phyloP scores from a whole-genome alignment of 2,329 filamentous ascomycete genomes.

The Neonectria coccinea region DNA sequence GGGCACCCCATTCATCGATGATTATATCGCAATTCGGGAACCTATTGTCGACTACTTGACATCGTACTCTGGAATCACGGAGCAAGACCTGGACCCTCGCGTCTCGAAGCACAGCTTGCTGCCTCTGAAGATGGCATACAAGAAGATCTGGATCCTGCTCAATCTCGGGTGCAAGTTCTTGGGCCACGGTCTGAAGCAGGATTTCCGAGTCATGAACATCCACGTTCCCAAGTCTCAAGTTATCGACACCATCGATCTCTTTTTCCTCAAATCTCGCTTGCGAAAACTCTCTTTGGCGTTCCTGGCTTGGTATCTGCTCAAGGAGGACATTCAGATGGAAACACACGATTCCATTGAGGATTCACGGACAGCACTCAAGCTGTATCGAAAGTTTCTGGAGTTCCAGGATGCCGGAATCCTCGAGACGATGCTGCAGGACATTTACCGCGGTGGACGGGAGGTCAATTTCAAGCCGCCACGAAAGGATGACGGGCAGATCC shows the following conservation, averaged over 20 bases:
- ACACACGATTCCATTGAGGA: constrained; percentile 97
- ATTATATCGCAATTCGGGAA: constrained; percentile 93
- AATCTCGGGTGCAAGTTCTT: constrained; percentile 95
- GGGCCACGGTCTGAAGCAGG: constrained; percentile 91
- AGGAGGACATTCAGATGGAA: constrained; percentile 92
- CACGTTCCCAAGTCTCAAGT: constrained; percentile 91
- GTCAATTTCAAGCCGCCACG: constrained; percentile 65
- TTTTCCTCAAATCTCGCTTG: constrained; percentile 82
- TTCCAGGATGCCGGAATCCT: constrained; percentile 88
- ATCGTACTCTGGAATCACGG: constrained; percentile 89
- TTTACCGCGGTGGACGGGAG: constrained; percentile 71
- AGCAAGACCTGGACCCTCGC: constrained; percentile 83
- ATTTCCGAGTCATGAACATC: constrained; percentile 98
- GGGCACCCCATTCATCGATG: constrained; percentile 92
- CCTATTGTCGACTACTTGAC: constrained; percentile 96
- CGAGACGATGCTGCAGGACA: constrained; percentile 85
- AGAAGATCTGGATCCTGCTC: constrained; percentile 96
- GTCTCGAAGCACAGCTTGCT: constrained; percentile 86
- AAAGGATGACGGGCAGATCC: constrained; percentile 58
- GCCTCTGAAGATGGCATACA: constrained; percentile 91
- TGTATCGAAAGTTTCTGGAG: constrained; percentile 91
- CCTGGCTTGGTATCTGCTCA: constrained; percentile 89
- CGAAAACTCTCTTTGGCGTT: constrained; percentile 94
- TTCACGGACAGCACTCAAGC: constrained; percentile 86
- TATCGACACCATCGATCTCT: constrained; percentile 93